phyloP scores from a whole-genome alignment of 495 filamentous ascomycete species.

The Venustampulla echinocandica region DNA sequence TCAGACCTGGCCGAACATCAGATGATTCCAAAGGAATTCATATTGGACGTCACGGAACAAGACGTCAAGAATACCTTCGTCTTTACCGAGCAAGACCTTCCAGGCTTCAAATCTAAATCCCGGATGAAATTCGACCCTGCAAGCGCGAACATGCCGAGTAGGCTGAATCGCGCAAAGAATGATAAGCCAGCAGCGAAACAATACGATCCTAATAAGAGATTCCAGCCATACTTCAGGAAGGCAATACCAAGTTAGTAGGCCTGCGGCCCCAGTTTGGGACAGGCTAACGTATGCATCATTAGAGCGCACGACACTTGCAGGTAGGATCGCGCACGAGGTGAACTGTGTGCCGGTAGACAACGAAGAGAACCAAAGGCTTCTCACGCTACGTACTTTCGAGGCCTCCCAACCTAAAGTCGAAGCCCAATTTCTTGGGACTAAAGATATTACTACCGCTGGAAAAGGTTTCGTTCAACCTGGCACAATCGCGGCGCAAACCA shows the following conservation, averaged over 20 bases:
- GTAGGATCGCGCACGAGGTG: constrained; percentile 65
- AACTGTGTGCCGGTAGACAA: constrained; percentile 70
- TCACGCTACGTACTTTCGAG: constrained; percentile 50
- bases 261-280: neutral
- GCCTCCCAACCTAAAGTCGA: constrained; percentile 54
- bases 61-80: constrained; percentile 70
- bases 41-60: constrained; percentile 55
- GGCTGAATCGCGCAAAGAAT: constrained; percentile 34
- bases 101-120: constrained; percentile 59
- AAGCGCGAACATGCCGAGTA: constrained; percentile 40
- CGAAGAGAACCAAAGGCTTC: constrained; percentile 55
- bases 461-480: constrained; percentile 38
- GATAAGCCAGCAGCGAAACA: constrained; percentile 27
- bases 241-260: constrained; percentile 68
- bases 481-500: constrained; percentile 35
- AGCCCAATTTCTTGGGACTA: constrained; percentile 36
- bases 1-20: constrained; percentile 48
- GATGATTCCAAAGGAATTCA: constrained; percentile 73
- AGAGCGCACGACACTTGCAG: constrained; percentile 69
- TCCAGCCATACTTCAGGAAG: constrained; percentile 62
- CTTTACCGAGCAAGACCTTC: constrained; percentile 86
- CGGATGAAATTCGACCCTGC: constrained; percentile 39
- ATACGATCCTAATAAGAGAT: constrained; percentile 48
- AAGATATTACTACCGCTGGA: constrained; percentile 27
- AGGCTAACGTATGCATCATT: neutral